Conservation (phyloP, 768 basidiomycete genomes). For the Suillus subalutaceus region DNA sequence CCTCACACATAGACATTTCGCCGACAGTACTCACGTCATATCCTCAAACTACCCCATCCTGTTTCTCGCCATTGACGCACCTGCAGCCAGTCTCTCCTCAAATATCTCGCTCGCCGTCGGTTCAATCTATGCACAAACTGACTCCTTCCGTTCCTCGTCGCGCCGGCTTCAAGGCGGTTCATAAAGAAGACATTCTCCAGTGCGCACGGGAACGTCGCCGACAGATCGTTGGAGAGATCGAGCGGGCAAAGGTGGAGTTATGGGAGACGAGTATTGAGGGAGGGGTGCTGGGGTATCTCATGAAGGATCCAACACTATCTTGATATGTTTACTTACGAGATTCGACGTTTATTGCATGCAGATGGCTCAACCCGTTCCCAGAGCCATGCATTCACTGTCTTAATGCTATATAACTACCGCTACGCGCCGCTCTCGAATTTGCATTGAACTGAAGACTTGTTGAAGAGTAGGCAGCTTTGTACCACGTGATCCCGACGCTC, state of each 20-base stretch:
- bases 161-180: slow-evolving; percentile 12
- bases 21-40: not conserved
- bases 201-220: slow-evolving; percentile 57
- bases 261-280: slow-evolving; percentile 78
- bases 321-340: not conserved
- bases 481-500: too few species aligned
- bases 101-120: slow-evolving; percentile 15
- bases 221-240: slow-evolving; percentile 56
- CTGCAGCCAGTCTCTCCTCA: slow-evolving; percentile 12
- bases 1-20: slow-evolving; percentile 3
- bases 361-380: not conserved
- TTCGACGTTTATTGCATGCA: not conserved
- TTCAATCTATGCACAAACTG: slow-evolving; percentile 10
- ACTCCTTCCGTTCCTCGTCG: not conserved
- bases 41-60: not conserved
- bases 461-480: too few species aligned
- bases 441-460: too few species aligned
- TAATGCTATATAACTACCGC: not conserved
- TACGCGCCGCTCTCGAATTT: too few species aligned
- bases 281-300: slow-evolving; percentile 57
- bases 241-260: slow-evolving; percentile 62
- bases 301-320: slow-evolving; percentile 30
- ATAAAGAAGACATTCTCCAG: slow-evolving; percentile 49
- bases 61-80: not conserved
- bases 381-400: not conserved